Evolutionary conservation across 2,329 filamentous ascomycete species (phyloP).

Genomic region (Trichoderma lentiforme): DNA sequence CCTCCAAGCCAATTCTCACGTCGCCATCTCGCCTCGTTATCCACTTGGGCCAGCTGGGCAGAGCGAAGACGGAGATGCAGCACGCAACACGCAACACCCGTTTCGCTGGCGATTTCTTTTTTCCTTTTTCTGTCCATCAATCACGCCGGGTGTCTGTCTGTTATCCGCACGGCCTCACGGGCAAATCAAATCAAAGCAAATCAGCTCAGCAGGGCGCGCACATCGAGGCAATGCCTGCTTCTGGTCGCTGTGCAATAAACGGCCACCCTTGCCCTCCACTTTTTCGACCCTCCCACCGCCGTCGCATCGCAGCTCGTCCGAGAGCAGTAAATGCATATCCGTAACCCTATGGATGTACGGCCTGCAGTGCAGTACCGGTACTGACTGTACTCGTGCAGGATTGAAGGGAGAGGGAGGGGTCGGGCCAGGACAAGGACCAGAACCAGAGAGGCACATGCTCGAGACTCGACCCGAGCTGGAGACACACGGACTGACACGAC

Average conservation of each 20-base stretch:
- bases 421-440: neutral
- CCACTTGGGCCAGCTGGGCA: neutral
- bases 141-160: neutral
- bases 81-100: neutral
- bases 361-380: neutral
- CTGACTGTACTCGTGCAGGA: neutral
- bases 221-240: neutral
- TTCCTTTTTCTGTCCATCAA: neutral
- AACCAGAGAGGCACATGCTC: neutral
- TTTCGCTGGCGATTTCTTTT: neutral
- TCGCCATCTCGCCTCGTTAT: neutral
- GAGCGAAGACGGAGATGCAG: neutral
- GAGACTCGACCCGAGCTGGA: neutral
- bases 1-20: neutral
- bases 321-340: neutral
- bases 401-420: neutral
- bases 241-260: neutral
- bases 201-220: neutral
- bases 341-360: neutral
- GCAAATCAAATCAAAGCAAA: neutral
- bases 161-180: neutral
- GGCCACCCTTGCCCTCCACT: neutral
- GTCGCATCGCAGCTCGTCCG: conserved; percentile 3
- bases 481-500: no score
- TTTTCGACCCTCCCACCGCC: conserved; percentile 1